These are phyloP conservation scores for Metschnikowia vanudenii DNA, from an alignment of 805 yeast genomes.

Conservation along the genomic window DNA sequence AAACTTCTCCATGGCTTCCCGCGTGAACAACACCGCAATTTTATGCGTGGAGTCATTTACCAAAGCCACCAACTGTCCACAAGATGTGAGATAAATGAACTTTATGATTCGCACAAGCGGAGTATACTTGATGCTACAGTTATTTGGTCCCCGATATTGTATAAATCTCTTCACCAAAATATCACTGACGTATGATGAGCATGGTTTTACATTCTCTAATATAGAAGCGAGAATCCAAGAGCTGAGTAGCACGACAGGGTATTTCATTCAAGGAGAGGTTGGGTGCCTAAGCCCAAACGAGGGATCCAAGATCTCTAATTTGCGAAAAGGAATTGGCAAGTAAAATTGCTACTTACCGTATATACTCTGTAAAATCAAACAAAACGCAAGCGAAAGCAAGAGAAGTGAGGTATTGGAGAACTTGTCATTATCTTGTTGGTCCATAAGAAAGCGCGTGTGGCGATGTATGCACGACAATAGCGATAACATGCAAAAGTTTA, in stretches of 20 bases:
- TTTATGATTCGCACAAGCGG: constrained; percentile 31
- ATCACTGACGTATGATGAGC: constrained; percentile 5
- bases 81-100: constrained; percentile 24
- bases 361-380: too few species aligned
- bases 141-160: constrained; percentile 8
- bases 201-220: constrained; percentile 4
- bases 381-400: too few species aligned
- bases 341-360: background rate
- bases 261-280: constrained; percentile 9
- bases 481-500: too few species aligned
- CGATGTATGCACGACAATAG: background rate
- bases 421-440: background rate
- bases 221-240: constrained; percentile 16
- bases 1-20: constrained; percentile 26
- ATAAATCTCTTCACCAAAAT: constrained; percentile 19
- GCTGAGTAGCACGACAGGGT: constrained; percentile 17
- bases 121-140: constrained; percentile 13
- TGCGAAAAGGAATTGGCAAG: background rate
- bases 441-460: background rate
- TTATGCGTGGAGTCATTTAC: constrained; percentile 34
- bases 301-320: background rate
- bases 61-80: constrained; percentile 28
- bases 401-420: too few species aligned
- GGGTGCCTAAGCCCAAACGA: background rate
- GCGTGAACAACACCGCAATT: constrained; percentile 31